Conservation (phyloP, 2,329 filamentous ascomycete species). For the Sporothrix brunneoviolacea region DNA sequence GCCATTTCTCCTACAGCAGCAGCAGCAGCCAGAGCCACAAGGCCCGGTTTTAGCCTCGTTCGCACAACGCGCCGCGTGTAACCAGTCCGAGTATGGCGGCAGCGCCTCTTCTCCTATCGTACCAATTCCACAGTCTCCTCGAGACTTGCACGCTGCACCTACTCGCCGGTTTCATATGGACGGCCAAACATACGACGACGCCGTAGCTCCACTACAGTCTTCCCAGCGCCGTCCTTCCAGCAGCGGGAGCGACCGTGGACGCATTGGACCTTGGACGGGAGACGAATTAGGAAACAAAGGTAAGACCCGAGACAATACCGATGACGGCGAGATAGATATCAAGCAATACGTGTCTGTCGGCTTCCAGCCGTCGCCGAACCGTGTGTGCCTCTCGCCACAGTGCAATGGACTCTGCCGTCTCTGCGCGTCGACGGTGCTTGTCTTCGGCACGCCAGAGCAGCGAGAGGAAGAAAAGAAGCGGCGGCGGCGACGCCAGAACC, state of each 20-base stretch:
- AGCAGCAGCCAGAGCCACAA: not conserved
- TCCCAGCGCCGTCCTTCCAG: not conserved
- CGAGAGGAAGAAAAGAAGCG: not conserved
- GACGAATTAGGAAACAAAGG: not conserved
- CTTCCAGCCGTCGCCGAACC: not conserved
- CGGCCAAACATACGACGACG: conserved; percentile 2
- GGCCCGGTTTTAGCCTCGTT: not conserved
- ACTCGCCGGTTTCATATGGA: conserved; percentile 6
- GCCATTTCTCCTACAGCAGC: not conserved
- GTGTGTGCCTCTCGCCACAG: not conserved
- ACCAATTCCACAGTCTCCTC: no score
- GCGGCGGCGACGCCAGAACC: not conserved
- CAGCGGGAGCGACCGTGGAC: not conserved
- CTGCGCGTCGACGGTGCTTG: not conserved
- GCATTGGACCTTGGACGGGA: not conserved
- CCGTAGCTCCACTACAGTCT: not conserved
- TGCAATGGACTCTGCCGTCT: not conserved
- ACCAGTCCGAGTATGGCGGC: not conserved
- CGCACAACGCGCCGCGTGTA: not conserved
- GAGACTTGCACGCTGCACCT: not conserved
- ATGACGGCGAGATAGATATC: not conserved
- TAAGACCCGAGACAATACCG: no score
- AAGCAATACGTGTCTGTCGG: not conserved
- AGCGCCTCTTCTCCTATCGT: not conserved
- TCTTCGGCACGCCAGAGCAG: not conserved